Base-by-base conservation (phyloP, 176 grass and related monocot species). In the Phyllostachys edulis region DNA sequence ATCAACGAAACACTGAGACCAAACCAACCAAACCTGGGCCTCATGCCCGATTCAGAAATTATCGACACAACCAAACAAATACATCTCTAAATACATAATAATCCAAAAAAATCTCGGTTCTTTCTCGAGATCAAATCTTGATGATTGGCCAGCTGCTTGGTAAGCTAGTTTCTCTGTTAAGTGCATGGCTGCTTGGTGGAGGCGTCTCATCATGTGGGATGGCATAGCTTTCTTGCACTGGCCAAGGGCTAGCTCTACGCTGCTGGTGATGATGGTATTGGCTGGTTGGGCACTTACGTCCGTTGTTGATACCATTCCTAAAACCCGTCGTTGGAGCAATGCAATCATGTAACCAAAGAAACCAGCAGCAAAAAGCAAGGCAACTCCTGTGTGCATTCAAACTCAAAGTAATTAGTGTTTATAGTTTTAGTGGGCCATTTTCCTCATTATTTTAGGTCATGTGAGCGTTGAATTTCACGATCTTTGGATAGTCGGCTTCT, bases 271-370 rank as follows among this genome's bases (percentile, higher is more conserved):
- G 92, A 49, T 71, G 89, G 69, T 91, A 84, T 21, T 87, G 91
- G 41, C 20, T 81, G 55, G 69, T 29, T 9, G 55, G 44, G 24
- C 67, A 89, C 88, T 92, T 85, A 99, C 97, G 62, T 94, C 81
- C 60, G 88, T 52, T 49, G 84, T 77, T 66, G 91, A 96, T 61
- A 93, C 47, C 80, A 99, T 99, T 23, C 90, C 81, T n/a, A 92
- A 86, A 61, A 96, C 84, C 54, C 84, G 86, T 9, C 73, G 81
- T 75, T 99, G 97, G 72, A 99, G 90, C 84, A 99, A 91, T 0
- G 97, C 93, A 91, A 99, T 86, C 97, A 96, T 99, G 44, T 96
- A 99, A 9, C 97, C 97, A 47, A 99, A 99, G 88, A 99, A 99
- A 82, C 71, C 91, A 50, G 97, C 97, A 87, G 91, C 91, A 89